Evolutionary conservation across 1,139 yeast genomes (phyloP), one percentile per base, ranked within the genome.

Genomic region (Kurtzmaniella quercitrusa): DNA sequence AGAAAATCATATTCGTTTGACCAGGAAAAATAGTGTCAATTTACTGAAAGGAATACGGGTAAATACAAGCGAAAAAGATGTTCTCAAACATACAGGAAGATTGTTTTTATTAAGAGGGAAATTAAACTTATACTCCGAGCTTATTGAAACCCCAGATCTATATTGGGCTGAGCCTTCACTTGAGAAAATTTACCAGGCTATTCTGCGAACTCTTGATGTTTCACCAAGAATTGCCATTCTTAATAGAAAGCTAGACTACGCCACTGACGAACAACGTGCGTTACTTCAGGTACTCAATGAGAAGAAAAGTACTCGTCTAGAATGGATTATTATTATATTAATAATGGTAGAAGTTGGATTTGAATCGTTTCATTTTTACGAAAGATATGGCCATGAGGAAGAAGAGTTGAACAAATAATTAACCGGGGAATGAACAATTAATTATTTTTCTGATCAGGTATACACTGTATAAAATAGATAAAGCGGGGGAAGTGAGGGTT

Each of bases 91-190:
- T 3, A 88, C 95, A 0, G 96, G 96, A 0, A 71, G 82, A 45
- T 68, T 90, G 25, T 77, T 90, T 46, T 68, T 85, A 40, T 69
- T 90, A 17, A 68, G 97, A 46, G 96, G 95, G 1, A 85, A 85
- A 53, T 71, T 90, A 49, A 90, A 90, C 54, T 65, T 90, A 39
- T 88, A 90, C 60, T 84, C 93, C n/a, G 96, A 90, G 56, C 73
- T 90, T 44, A 88, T 88, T 38, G 97, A 90, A 55, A 88, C 95
- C 0, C 97, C 97, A 0, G 97, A 90, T 59, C 64, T 89, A 40
- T 90, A 89, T 62, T 90, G 97, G 97, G 79, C 89, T 43, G 96
- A 89, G 55, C 95, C 96, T 1, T 79, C 81, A 33, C 68, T 90
- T 44, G 97, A 90, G 57, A 74, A 73, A 44, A 79, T 89, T 15